Evolutionary conservation across 78 protist genomes (phyloP).

Genomic region (Diacronema lutheri): DNA sequence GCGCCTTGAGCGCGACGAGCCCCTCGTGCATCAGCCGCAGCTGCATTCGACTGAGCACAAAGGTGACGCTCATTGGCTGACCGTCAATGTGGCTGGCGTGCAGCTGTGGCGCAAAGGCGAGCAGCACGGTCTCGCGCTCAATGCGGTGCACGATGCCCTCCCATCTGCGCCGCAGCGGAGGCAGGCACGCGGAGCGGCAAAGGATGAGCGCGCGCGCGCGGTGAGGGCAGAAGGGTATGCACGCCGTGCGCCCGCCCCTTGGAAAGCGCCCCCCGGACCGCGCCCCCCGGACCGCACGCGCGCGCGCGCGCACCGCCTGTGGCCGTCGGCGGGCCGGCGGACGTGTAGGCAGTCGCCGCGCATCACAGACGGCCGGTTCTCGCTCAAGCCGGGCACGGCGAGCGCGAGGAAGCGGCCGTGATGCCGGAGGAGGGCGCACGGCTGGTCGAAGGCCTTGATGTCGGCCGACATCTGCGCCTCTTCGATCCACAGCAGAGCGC

Average conservation of each 20-base stretch:
- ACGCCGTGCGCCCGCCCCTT: too few relatives aligned
- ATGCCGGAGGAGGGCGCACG: neutral
- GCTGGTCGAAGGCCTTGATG: neutral
- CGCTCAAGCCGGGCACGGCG: neutral
- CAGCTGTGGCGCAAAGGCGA: neutral
- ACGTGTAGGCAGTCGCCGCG: neutral
- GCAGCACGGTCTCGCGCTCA: neutral
- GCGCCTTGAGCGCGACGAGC: neutral
- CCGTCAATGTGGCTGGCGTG: neutral
- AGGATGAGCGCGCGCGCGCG: too few relatives aligned
- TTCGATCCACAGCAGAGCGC: neutral
- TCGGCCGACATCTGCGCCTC: neutral
- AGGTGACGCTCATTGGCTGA: neutral
- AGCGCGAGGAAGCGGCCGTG: neutral
- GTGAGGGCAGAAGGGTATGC: too few relatives aligned
- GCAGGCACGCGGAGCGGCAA: too few relatives aligned
- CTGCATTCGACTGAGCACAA: neutral
- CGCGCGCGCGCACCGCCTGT: too few relatives aligned
- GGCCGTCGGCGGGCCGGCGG: neutral
- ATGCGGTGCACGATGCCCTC: neutral
- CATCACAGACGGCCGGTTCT: conserved; percentile 14
- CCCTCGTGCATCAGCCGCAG: neutral
- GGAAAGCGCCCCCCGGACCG: too few relatives aligned
- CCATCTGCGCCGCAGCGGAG: neutral
- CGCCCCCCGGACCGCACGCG: too few relatives aligned